Percentiles rank a stretch among this genome's conserved stretches.
Conservation (phyloP, 352 stramenopile genomes). For the Phytophthora parvispora region DNA sequence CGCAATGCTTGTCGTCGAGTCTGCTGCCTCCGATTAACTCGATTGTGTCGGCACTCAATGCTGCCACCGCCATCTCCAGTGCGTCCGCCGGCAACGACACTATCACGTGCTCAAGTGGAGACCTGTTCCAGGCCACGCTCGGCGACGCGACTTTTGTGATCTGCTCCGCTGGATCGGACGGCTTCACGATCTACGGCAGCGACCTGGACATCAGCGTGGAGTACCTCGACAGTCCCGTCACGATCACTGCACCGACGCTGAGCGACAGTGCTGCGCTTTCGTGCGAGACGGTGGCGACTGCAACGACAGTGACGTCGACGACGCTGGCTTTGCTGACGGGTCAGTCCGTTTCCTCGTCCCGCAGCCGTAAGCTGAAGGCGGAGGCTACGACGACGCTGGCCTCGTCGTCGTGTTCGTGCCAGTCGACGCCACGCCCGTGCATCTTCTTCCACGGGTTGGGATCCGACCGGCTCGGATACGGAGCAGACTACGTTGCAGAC, state of each 20-base stretch:
- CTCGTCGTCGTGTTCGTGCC: slow-evolving; percentile 26
- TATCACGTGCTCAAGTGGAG: slow-evolving; percentile 21
- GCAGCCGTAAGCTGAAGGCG: slow-evolving; percentile 2
- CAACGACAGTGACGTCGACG: slow-evolving; percentile 12
- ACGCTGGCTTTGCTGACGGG: slow-evolving; percentile 21
- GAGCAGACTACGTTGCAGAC: slow-evolving; percentile 19
- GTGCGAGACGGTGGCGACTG: slow-evolving; percentile 17
- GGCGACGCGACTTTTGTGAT: slow-evolving; percentile 23
- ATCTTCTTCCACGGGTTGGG: slow-evolving; percentile 44
- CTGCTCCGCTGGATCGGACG: slow-evolving; percentile 1
- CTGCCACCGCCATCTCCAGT: slow-evolving; percentile 4
- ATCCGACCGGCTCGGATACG: background rate
- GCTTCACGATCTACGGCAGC: slow-evolving; percentile 13
- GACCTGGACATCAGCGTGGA: slow-evolving; percentile 17
- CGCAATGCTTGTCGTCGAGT: slow-evolving; percentile 17
- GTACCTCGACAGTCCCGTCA: slow-evolving; percentile 10
- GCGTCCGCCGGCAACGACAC: slow-evolving; percentile 1
- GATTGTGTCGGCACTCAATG: slow-evolving; percentile 15
- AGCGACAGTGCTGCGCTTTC: background rate
- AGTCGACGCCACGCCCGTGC: slow-evolving; percentile 24
- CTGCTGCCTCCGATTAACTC: slow-evolving; percentile 18
- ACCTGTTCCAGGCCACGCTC: slow-evolving; percentile 25
- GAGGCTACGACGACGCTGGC: slow-evolving; percentile 9
- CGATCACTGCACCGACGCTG: slow-evolving; percentile 14
- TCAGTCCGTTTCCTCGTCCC: background rate